Evolutionary conservation across 495 filamentous ascomycete genomes (phyloP), one percentile per base, ranked within the genome.

Genomic region (Amorphotheca resinae): DNA sequence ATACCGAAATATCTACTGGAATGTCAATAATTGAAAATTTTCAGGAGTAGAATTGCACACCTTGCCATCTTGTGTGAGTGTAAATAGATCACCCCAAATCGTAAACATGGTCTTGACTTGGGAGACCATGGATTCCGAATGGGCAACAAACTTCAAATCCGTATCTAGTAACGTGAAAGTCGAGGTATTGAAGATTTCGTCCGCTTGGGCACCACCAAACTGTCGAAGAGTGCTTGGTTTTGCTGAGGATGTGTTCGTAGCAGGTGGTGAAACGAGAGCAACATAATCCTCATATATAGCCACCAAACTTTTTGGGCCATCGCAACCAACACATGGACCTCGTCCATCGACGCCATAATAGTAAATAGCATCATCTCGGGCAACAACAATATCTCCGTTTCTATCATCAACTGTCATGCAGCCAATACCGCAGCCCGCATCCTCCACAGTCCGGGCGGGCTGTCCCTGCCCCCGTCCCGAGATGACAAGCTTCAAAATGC

Each of bases 361-460:
- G 63, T 95, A 94, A 43, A 98, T 78, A 2, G 89, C 91, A 73
- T 98, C 91, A 49, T 95, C 88, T 33, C 91, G 69, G 1, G 77
- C 91, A 18, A 96, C 82, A 15, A 96, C 74, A 40, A 98, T 79
- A 50, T 95, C 84, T 1, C 82, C 84, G 4, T 75, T 82, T 44
- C 71, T 70, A 44, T 72, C 72, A 56, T 93, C 84, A 11, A 87
- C 66, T 2, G 84, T 84, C 88, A 98, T 94, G 53, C 91, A 98
- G 0, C 87, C 87, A 22, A 93, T 72, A 11, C 72, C 88, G 57
- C 89, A 95, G 1, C 91, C 91, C 11, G 72, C 73, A 45, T 95
- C 85, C 49, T 98, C 91, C 14, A 98, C 66, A 8, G 84, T 79
- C 33, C 83, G 77, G 8, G 89, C 83, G 9, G 87, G 87, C 51